phyloP scores from a whole-genome alignment of 805 yeast species.

The Spathaspora arborariae region DNA sequence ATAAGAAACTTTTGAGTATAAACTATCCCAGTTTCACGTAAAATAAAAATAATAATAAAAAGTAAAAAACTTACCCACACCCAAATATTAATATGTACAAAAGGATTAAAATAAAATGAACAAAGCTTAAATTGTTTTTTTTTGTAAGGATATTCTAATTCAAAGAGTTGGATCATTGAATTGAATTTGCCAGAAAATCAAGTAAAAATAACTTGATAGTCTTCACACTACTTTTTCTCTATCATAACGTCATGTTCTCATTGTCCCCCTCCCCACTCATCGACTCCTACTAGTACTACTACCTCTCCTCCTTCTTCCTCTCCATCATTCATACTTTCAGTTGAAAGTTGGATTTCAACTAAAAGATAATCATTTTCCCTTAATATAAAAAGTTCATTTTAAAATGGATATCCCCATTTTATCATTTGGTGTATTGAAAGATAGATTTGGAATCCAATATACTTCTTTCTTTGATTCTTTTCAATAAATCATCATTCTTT shows the following conservation, averaged over 20 bases:
- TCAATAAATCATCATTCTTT: constrained; percentile 50
- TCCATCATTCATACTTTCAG: constrained; percentile 3
- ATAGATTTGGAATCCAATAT: constrained; percentile 26
- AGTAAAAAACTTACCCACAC: not conserved
- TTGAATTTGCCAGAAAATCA: not conserved
- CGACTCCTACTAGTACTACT: too few species aligned
- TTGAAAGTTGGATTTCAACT: constrained; percentile 21
- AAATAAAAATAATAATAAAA: not conserved
- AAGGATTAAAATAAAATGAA: constrained; percentile 1
- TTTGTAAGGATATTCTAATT: constrained; percentile 3
- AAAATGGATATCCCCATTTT: not conserved
- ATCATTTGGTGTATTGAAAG: constrained; percentile 29
- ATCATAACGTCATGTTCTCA: not conserved
- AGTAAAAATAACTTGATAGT: not conserved
- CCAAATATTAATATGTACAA: constrained; percentile 1
- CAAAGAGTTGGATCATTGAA: constrained; percentile 31
- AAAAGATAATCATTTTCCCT: not conserved
- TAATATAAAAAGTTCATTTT: not conserved
- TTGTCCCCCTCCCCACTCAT: not conserved
- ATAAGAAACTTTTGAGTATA: not conserved
- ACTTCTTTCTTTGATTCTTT: constrained; percentile 48
- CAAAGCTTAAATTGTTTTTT: constrained; percentile 8
- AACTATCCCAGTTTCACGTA: not conserved
- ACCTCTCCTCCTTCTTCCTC: too few species aligned
- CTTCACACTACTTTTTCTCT: not conserved